Conservation (phyloP, 2,329 filamentous ascomycete genomes). For the Lachnellula subtilissima region DNA sequence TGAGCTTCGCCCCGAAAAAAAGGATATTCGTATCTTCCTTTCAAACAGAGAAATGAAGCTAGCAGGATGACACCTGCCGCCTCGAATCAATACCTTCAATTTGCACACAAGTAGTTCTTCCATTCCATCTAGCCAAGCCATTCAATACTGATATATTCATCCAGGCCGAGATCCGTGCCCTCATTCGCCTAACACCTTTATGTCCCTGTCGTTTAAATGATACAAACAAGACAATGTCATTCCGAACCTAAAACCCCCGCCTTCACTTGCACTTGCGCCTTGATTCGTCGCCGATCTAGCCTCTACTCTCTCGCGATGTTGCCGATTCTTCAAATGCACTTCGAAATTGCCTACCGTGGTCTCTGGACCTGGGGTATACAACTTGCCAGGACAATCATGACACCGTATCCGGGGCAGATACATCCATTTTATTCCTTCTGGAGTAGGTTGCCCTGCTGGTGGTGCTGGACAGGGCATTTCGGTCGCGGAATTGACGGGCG, state of each 20-base stretch:
- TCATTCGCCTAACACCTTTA: neutral
- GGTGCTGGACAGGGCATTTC: constrained; percentile 56
- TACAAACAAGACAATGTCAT: neutral
- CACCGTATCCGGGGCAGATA: constrained; percentile 89
- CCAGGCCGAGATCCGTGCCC: neutral
- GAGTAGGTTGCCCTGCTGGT: constrained; percentile 45
- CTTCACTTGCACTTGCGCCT: neutral
- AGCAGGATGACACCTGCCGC: too few species aligned
- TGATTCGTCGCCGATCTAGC: neutral
- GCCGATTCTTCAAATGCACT: constrained; percentile 80
- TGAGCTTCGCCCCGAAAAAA: too few species aligned
- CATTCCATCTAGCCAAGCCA: neutral
- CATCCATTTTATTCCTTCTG: constrained; percentile 66
- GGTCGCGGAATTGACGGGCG: constrained; percentile 68
- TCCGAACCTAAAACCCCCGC: neutral
- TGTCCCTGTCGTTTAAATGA: neutral
- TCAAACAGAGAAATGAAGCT: too few species aligned
- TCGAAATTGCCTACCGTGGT: constrained; percentile 87
- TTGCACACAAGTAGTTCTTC: too few species aligned
- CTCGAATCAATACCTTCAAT: too few species aligned
- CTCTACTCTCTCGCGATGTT: constrained; percentile 70
- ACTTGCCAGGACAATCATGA: constrained; percentile 85
- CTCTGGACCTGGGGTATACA: constrained; percentile 86
- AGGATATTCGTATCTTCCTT: too few species aligned
- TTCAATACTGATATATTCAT: neutral